phyloP scores from a whole-genome alignment of 2,329 filamentous ascomycete species.

The Verticillium longisporum region DNA sequence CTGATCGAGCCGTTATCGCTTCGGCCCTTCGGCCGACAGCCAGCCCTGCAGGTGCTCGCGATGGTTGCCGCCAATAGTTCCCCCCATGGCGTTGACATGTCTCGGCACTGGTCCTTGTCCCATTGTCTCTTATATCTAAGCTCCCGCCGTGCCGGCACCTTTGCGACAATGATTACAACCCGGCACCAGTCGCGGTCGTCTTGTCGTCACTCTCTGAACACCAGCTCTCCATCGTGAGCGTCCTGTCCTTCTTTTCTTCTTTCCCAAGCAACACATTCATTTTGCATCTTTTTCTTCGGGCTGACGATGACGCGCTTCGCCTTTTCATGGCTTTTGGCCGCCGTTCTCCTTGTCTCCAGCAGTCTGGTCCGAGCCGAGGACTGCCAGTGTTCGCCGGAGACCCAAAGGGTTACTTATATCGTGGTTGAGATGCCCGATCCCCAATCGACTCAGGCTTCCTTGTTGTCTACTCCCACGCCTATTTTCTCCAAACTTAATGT shows the following conservation, averaged over 20 bases:
- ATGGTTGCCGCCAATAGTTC: background rate
- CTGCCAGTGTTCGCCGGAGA: constrained; percentile 7
- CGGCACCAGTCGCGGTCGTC: background rate
- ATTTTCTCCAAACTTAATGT: background rate
- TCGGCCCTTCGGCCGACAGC: background rate
- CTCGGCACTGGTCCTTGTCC: background rate
- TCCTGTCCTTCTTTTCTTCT: background rate
- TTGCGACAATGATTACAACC: background rate
- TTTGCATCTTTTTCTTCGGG: background rate
- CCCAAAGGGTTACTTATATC: constrained; percentile 11
- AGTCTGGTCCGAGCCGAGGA: constrained; percentile 8
- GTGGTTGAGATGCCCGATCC: constrained; percentile 13
- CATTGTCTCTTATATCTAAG: background rate
- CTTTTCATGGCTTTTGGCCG: constrained; percentile 2
- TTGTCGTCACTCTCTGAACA: background rate
- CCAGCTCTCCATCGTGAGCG: constrained; percentile 1
- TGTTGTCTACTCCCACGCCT: background rate
- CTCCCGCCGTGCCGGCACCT: background rate
- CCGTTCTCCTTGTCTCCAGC: constrained; percentile 5
- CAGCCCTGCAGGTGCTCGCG: background rate
- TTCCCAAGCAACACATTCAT: background rate
- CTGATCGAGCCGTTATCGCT: background rate
- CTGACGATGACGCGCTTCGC: constrained; percentile 5
- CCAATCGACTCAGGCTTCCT: background rate
- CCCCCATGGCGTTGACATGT: background rate